phyloP scores from a whole-genome alignment of 768 basidiomycete genomes.

The Baorangia bicolor region DNA sequence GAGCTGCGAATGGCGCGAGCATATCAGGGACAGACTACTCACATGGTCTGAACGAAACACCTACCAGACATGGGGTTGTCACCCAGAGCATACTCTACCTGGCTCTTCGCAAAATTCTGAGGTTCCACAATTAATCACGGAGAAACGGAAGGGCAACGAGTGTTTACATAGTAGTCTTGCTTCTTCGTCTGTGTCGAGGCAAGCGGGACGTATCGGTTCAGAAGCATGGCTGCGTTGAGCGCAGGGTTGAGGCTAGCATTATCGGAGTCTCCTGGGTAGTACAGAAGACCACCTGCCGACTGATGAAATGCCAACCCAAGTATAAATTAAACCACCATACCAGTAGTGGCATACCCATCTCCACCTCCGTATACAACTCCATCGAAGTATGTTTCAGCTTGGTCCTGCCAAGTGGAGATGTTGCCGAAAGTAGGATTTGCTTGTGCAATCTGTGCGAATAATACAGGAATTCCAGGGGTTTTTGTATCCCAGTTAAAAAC shows the following conservation, averaged over 20 bases:
- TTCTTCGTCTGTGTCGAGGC: slow-evolving; percentile 61
- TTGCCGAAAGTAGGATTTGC: slow-evolving; percentile 57
- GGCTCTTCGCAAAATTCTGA: slow-evolving; percentile 70
- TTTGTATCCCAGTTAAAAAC: slow-evolving; percentile 92
- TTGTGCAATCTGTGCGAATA: slow-evolving; percentile 73
- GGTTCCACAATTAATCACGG: slow-evolving; percentile 4
- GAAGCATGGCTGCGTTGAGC: slow-evolving; percentile 81
- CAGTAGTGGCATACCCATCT: slow-evolving; percentile 56
- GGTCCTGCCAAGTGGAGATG: slow-evolving; percentile 61
- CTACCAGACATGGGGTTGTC: slow-evolving; percentile 86
- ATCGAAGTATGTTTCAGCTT: slow-evolving; percentile 79
- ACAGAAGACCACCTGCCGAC: slow-evolving; percentile 70
- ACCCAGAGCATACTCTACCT: slow-evolving; percentile 82
- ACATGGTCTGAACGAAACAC: slow-evolving; percentile 12
- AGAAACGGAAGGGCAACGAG: not conserved
- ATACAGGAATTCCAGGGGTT: slow-evolving; percentile 68
- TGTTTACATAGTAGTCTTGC: slow-evolving; percentile 56
- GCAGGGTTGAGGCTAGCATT: slow-evolving; percentile 81
- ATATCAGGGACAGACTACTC: not conserved
- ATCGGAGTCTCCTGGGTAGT: slow-evolving; percentile 82
- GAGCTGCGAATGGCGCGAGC: slow-evolving; percentile 1
- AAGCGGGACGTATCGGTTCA: slow-evolving; percentile 73
- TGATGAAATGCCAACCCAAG: not conserved
- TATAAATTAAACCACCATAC: slow-evolving; percentile 36
- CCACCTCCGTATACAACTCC: slow-evolving; percentile 57